These are phyloP conservation scores for Rhizophora apiculata DNA, from an alignment of 345 rosid species.

Conservation along the genomic window DNA sequence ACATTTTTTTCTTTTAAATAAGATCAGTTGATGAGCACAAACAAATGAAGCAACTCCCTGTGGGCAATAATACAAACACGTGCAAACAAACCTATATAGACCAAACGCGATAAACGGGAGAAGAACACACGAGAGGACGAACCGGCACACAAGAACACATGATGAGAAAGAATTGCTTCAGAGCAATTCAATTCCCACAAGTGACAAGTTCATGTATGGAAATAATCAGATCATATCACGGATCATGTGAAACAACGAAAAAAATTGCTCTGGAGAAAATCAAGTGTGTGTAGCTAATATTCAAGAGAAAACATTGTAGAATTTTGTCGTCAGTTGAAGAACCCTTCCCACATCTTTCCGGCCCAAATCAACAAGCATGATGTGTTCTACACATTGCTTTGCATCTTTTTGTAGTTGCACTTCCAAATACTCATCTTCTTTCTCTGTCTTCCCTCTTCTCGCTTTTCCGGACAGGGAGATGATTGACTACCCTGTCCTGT, in stretches of 20 bases:
- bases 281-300: neutral
- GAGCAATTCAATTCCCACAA: too few relatives aligned
- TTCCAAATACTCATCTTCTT: conserved; percentile 57
- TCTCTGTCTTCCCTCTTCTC: conserved; percentile 67
- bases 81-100: too few relatives aligned
- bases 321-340: neutral
- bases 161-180: too few relatives aligned
- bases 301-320: neutral
- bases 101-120: too few relatives aligned
- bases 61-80: too few relatives aligned
- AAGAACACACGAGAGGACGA: neutral
- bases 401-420: conserved; percentile 51
- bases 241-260: too few relatives aligned
- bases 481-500: conserved; percentile 77
- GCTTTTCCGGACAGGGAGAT: conserved; percentile 83
- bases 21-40: too few relatives aligned
- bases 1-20: too few relatives aligned
- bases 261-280: neutral
- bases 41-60: too few relatives aligned
- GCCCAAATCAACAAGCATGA: conserved; percentile 88
- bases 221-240: too few relatives aligned
- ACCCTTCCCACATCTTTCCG: conserved; percentile 92
- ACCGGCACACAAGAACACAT: too few relatives aligned
- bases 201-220: too few relatives aligned
- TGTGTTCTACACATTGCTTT: conserved; percentile 88